These are phyloP conservation scores for Sonneratia caseolaris DNA, from an alignment of 345 rosid species.

Conservation along the genomic window DNA sequence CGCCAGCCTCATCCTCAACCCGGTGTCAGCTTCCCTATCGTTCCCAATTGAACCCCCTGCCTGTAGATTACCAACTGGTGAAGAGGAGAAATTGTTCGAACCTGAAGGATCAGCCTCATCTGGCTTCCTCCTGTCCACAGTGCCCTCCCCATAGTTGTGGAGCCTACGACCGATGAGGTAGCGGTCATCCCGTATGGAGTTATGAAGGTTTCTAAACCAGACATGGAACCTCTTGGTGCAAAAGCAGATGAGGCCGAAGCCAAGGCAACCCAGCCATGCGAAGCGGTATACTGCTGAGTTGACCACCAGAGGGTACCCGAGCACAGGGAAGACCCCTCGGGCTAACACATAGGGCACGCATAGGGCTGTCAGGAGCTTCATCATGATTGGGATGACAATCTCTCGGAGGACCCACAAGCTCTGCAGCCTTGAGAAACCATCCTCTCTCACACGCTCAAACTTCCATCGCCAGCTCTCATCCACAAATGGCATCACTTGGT, in stretches of 20 bases:
- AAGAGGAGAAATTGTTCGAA: not conserved
- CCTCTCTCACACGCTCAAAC: conserved; percentile 90
- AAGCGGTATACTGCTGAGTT: conserved; percentile 93
- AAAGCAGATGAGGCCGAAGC: conserved; percentile 55
- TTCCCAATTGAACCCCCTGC: conserved; percentile 25
- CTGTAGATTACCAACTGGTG: conserved; percentile 7
- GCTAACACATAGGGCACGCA: conserved; percentile 87
- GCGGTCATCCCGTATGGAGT: conserved; percentile 89
- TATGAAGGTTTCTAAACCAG: conserved; percentile 98
- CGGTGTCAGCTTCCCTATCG: conserved; percentile 42
- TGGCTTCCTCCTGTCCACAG: conserved; percentile 21
- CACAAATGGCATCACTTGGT: conserved; percentile 95
- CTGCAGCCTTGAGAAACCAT: conserved; percentile 89
- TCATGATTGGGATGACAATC: conserved; percentile 77
- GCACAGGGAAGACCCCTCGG: conserved; percentile 82
- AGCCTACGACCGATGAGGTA: conserved; percentile 87
- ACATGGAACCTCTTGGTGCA: conserved; percentile 81
- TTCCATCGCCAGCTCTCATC: conserved; percentile 89
- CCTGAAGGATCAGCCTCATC: conserved; percentile 20
- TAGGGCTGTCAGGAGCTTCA: conserved; percentile 87
- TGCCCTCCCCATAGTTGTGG: conserved; percentile 69
- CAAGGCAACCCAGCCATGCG: conserved; percentile 94
- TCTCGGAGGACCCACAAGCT: conserved; percentile 87
- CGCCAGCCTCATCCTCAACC: conserved; percentile 53
- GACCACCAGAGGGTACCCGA: conserved; percentile 83